phyloP scores from a whole-genome alignment of 208 protist species.

The Vickermania ingenoplastis region DNA sequence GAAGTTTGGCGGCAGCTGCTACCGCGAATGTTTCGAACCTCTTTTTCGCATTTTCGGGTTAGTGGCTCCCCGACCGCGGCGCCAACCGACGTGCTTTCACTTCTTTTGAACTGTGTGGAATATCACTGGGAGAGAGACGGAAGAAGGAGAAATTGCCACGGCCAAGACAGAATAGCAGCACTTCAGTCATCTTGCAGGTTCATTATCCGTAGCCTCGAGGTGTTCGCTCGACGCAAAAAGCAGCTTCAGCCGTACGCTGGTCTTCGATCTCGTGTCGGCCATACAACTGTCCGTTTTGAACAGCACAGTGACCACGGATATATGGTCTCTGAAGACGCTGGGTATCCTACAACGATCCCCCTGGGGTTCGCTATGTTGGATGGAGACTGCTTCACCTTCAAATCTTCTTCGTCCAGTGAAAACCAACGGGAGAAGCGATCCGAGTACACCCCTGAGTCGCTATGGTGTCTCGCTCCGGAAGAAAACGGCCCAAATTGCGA shows the following conservation, averaged over 20 bases:
- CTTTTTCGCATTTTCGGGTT: constrained; percentile 67
- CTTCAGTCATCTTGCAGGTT: constrained; percentile 49
- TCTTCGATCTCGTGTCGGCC: too few relatives aligned
- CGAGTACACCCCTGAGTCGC: too few relatives aligned
- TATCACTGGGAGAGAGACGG: constrained; percentile 18
- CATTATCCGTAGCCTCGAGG: constrained; percentile 47
- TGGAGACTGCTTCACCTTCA: neutral
- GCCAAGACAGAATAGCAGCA: constrained; percentile 2
- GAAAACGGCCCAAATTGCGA: neutral
- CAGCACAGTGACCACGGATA: too few relatives aligned
- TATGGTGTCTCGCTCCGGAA: neutral
- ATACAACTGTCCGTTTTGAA: too few relatives aligned
- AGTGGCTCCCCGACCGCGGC: constrained; percentile 14
- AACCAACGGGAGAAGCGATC: too few relatives aligned
- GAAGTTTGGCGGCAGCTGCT: constrained; percentile 46
- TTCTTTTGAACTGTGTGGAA: constrained; percentile 64
- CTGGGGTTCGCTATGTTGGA: constrained; percentile 24
- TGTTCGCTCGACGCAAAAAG: constrained; percentile 23
- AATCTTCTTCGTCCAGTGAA: neutral
- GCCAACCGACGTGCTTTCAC: constrained; percentile 73
- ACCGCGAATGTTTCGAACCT: constrained; percentile 68
- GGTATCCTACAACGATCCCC: constrained; percentile 26
- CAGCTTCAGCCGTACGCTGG: neutral
- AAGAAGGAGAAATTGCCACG: neutral
- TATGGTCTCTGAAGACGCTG: too few relatives aligned